Conservation (phyloP, 305 asterid genomes). For the Salvia sclarea region DNA sequence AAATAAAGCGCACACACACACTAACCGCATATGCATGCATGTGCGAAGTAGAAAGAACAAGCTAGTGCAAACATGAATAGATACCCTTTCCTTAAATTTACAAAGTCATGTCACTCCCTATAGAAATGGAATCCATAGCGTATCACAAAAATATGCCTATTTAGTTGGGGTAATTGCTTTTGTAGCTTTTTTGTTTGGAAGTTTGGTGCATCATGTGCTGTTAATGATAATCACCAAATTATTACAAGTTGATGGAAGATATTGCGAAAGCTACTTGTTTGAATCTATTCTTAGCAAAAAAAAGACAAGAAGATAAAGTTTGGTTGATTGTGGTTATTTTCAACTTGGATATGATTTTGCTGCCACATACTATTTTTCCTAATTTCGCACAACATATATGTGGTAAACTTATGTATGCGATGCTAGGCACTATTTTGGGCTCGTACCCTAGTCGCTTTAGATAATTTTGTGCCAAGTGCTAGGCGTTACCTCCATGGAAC, state of each 20-base stretch:
- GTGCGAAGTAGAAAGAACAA: conserved; percentile 24
- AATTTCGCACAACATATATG: neutral
- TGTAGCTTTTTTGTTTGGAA: conserved; percentile 22
- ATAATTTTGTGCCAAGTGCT: neutral
- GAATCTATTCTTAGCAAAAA: conserved; percentile 31
- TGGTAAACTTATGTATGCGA: neutral
- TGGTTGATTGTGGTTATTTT: conserved; percentile 37
- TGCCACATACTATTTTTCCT: conserved; percentile 33
- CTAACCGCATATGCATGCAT: conserved; percentile 12
- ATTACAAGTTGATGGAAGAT: neutral
- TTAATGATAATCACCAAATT: conserved; percentile 17
- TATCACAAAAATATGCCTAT: conserved; percentile 4
- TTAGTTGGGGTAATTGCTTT: conserved; percentile 14
- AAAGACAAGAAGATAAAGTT: conserved; percentile 36
- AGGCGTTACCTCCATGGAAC: neutral
- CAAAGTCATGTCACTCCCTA: neutral
- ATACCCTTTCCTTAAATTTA: conserved; percentile 24
- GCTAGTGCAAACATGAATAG: conserved; percentile 10
- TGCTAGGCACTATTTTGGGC: neutral
- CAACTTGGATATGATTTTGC: conserved; percentile 22
- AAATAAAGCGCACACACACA: neutral
- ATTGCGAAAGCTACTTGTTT: conserved; percentile 41
- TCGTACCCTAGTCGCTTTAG: neutral
- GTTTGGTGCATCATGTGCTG: conserved; percentile 26
- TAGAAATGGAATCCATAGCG: conserved; percentile 10